Conservation (phyloP, 2,329 filamentous ascomycete species). For the Laburnicola sp. region DNA sequence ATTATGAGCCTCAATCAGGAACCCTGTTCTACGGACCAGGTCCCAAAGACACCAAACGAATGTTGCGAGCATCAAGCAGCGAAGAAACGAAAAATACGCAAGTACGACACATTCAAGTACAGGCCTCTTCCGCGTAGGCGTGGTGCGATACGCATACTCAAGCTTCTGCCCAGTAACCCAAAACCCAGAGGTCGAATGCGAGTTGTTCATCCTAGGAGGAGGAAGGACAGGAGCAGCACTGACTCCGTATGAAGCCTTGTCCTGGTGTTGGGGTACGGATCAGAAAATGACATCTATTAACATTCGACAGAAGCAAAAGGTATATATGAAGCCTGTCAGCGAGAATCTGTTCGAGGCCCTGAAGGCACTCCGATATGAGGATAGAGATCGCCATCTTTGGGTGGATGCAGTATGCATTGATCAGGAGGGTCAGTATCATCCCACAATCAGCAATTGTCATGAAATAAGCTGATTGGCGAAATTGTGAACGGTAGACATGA, state of each 20-base stretch:
- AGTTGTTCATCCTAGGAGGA: conserved; percentile 9
- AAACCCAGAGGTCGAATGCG: conserved; percentile 18
- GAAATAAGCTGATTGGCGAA: background rate
- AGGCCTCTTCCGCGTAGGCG: background rate
- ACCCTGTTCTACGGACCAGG: too few relatives aligned
- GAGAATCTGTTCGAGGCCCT: conserved; percentile 11
- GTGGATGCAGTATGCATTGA: conserved; percentile 18
- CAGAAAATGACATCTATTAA: background rate
- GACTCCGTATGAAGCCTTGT: conserved; percentile 22
- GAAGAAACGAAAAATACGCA: too few relatives aligned
- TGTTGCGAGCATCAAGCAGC: too few relatives aligned
- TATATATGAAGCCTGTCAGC: conserved; percentile 4
- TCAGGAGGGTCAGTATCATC: conserved; percentile 6
- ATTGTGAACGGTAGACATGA: conserved; percentile 7
- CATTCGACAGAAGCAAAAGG: background rate
- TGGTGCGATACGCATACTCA: conserved; percentile 18
- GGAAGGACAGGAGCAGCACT: background rate
- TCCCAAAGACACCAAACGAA: too few relatives aligned
- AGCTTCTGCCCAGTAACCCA: conserved; percentile 13
- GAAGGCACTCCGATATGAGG: conserved; percentile 6
- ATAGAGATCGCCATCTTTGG: conserved; percentile 11
- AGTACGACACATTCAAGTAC: too few relatives aligned
- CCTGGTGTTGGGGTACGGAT: conserved; percentile 20
- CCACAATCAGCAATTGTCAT: background rate
- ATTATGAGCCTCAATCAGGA: too few relatives aligned